Base-by-base conservation (phyloP, 148 eudicot genomes). In the Diospyros kaki region DNA sequence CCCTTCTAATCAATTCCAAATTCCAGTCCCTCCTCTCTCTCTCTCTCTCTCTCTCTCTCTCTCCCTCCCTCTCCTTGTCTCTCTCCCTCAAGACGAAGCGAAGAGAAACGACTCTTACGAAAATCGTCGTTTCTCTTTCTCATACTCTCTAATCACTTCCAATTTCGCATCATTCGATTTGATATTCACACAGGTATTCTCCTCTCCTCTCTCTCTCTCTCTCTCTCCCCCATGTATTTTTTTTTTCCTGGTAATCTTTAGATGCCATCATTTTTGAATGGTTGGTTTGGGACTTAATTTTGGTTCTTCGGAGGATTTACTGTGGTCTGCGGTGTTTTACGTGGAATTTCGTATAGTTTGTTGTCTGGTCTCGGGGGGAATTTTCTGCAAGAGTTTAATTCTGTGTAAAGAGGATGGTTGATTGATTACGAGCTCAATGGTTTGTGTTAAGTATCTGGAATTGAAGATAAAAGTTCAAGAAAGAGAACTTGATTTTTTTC, bases 21-120 rank as follows among this genome's bases (percentile, higher is more conserved):
- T 28, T 28, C 28, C 28, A 28, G 0, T 28, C 28, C 28, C 28
- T 28, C 28, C 28, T 28, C 28, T n/a, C n/a, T n/a, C n/a, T n/a
- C n/a, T n/a, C n/a, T n/a, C n/a, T n/a, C n/a, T n/a, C n/a, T n/a
- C n/a, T n/a, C n/a, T n/a, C n/a, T n/a, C n/a, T n/a, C n/a, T n/a
- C n/a, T n/a, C n/a, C n/a, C n/a, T n/a, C n/a, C n/a, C n/a, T n/a
- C n/a, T n/a, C n/a, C n/a, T n/a, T n/a, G n/a, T n/a, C n/a, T n/a
- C n/a, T 15, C 9, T 13, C 13, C 38, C 58, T 64, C 71, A 58
- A 77, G 58, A 55, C 66, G 71, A 77, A 72, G 80, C 71, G 64
- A 72, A 77, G 62, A 18, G 28, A 70, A 15, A 42, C 14, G 13
- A 71, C 39, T 17, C 51, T 9, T 39, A 6, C 41, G 4, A 40